These are phyloP conservation scores for Aulographum hederae DNA, from an alignment of 2,329 filamentous ascomycete species.

Conservation along the genomic window DNA sequence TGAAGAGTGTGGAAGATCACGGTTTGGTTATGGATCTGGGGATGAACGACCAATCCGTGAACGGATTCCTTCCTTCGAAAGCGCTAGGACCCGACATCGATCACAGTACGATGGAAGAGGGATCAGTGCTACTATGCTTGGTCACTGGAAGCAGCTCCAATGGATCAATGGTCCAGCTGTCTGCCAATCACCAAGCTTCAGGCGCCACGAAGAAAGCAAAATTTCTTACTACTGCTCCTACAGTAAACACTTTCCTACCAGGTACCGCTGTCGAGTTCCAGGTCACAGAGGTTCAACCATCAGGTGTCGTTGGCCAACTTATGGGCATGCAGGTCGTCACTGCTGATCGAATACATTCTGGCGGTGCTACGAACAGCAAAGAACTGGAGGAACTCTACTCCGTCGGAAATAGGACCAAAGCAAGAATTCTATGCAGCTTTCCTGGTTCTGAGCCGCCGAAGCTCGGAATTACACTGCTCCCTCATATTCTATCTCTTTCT, in stretches of 20 bases:
- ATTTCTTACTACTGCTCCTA: slow-evolving; percentile 58
- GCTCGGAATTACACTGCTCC: slow-evolving; percentile 63
- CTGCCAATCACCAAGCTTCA: slow-evolving; percentile 51
- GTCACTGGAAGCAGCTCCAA: slow-evolving; percentile 58
- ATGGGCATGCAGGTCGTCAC: slow-evolving; percentile 85
- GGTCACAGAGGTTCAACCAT: slow-evolving; percentile 53
- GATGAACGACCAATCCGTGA: slow-evolving; percentile 45
- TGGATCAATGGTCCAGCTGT: slow-evolving; percentile 74
- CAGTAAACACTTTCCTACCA: slow-evolving; percentile 76
- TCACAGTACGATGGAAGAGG: slow-evolving; percentile 56
- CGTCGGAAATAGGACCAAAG: slow-evolving; percentile 67
- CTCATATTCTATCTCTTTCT: slow-evolving; percentile 59
- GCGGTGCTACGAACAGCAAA: slow-evolving; percentile 47
- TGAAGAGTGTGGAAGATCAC: slow-evolving; percentile 87
- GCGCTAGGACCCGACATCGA: slow-evolving; percentile 53
- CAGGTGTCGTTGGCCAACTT: slow-evolving; percentile 74
- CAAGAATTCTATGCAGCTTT: slow-evolving; percentile 74
- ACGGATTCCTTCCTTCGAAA: slow-evolving; percentile 71
- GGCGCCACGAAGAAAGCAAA: slow-evolving; percentile 48
- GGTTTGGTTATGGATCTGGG: slow-evolving; percentile 88
- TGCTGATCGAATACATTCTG: slow-evolving; percentile 79
- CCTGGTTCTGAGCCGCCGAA: slow-evolving; percentile 63
- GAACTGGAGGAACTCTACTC: slow-evolving; percentile 66
- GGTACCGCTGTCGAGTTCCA: slow-evolving; percentile 81
- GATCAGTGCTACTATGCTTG: slow-evolving; percentile 68